phyloP scores from a whole-genome alignment of 345 rosid genomes.

The Sonneratia caseolaris region DNA sequence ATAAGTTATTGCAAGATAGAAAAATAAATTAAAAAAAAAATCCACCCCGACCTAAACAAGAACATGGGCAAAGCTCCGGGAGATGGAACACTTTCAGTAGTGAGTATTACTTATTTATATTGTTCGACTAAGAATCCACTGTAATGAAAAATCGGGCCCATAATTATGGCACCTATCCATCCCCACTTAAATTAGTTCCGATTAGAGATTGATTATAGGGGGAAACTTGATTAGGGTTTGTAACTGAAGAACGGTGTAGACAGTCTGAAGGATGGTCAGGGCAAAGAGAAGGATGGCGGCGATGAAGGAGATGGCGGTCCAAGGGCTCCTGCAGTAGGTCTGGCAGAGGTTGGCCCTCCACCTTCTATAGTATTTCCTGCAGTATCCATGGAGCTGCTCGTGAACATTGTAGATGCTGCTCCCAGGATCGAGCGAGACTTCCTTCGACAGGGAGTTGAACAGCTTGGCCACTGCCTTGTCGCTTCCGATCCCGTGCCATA shows the following conservation, averaged over 20 bases:
- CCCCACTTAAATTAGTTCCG: too few relatives aligned
- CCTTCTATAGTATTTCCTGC: constrained; percentile 25
- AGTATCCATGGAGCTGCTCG: constrained; percentile 17
- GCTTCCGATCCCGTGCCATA: constrained; percentile 26
- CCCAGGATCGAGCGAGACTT: constrained; percentile 23
- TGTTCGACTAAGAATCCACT: too few relatives aligned
- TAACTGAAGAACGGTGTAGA: constrained; percentile 21
- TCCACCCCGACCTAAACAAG: too few relatives aligned
- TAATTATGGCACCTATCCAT: too few relatives aligned
- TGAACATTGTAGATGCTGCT: constrained; percentile 19
- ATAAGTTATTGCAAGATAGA: too few relatives aligned
- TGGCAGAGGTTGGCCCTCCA: constrained; percentile 38
- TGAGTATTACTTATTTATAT: too few relatives aligned
- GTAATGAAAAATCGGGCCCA: too few relatives aligned
- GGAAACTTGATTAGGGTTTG: not conserved
- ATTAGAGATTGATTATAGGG: not conserved
- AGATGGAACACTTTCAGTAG: constrained; percentile 3
- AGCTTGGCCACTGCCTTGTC: constrained; percentile 32
- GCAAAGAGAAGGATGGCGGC: constrained; percentile 34
- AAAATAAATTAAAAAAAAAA: too few relatives aligned
- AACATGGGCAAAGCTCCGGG: not conserved
- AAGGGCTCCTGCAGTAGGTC: constrained; percentile 37
- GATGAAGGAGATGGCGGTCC: constrained; percentile 34
- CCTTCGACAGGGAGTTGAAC: constrained; percentile 31
- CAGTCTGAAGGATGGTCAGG: constrained; percentile 28